phyloP scores from a whole-genome alignment of 1,139 yeast genomes.

The Taiozyma sp. region DNA sequence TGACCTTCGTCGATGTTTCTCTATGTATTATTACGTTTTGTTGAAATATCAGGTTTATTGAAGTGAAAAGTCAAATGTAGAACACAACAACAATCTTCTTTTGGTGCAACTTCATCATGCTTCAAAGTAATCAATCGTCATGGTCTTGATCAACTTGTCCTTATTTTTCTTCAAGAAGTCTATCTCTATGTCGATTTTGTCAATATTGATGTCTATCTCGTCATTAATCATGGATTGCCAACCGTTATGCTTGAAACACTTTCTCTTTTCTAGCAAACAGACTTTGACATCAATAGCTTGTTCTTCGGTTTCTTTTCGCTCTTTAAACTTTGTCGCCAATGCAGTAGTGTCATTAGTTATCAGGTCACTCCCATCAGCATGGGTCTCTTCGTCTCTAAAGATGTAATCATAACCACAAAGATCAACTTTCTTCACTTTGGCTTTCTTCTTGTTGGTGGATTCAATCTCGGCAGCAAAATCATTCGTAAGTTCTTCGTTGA shows the following conservation, averaged over 20 bases:
- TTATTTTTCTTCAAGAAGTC: slow-evolving; percentile 19
- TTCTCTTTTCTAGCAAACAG: slow-evolving; percentile 60
- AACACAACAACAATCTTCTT: neutral
- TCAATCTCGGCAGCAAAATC: slow-evolving; percentile 2
- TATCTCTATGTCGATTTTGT: slow-evolving; percentile 31
- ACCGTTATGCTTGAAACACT: slow-evolving; percentile 61
- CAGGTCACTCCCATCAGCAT: slow-evolving; percentile 11
- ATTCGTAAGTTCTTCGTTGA: slow-evolving; percentile 22
- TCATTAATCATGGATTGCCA: slow-evolving; percentile 59
- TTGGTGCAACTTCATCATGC: neutral
- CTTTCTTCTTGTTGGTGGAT: slow-evolving; percentile 5
- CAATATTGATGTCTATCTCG: slow-evolving; percentile 32
- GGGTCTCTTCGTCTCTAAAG: slow-evolving; percentile 18
- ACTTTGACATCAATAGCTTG: slow-evolving; percentile 16
- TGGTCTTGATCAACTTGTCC: slow-evolving; percentile 30
- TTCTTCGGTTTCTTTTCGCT: slow-evolving; percentile 14
- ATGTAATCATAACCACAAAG: slow-evolving; percentile 28
- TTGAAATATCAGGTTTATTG: neutral
- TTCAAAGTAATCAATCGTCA: slow-evolving; percentile 36
- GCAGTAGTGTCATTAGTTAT: slow-evolving; percentile 10
- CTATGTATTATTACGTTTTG: neutral
- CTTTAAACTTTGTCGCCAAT: slow-evolving; percentile 10
- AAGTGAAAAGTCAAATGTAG: neutral
- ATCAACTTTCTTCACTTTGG: slow-evolving; percentile 18
- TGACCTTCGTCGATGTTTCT: neutral